Evolutionary conservation across 352 stramenopile genomes (phyloP), one percentile per base, ranked within the genome.

Genomic region (Phytopythium chamaehyphon): DNA sequence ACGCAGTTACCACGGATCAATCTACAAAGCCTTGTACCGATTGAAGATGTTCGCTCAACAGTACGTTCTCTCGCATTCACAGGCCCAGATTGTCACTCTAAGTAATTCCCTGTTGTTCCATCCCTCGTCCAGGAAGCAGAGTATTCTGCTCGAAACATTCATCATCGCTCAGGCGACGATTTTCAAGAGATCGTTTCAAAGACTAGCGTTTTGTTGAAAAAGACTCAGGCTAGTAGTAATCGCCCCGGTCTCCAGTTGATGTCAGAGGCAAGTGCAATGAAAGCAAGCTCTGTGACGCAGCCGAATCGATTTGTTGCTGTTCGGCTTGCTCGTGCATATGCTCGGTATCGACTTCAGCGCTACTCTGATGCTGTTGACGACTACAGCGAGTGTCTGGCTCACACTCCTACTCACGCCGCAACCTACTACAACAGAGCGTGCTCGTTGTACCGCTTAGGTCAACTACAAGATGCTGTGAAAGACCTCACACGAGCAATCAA

Each of bases 401-500:
- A 55, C 33, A 72, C 86, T 24, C 72, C 76, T 0, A 64, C 69
- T 18, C 58, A 57, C 18, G 63, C 64, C 4, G 55, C 57, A 38
- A 51, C 67, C 22, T 68, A 77, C 28, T 90, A 87, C 59, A 88
- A 90, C 39, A 73, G 76, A 36, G 69, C 71, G 33, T 90, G 79
- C 43, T 64, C 79, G 14, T 62, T 83, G 36, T 88, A 88, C 58
- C 64, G 69, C 15, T 40, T 83, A 10, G 59, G 61, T 0, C 57
- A 61, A n/a, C 55, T 73, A 18, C 67, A 73, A 9, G 69, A 84
- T 18, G 74, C 79, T 0, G 57, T 78, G 9, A 59, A 62, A 14
- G 74, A 88, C 47, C 73, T 90, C 39, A 75, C 61, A 1, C 78
- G 82, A 18, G 79, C 79, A 9, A 59, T 87, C 45, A 85, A 90